phyloP scores from a whole-genome alignment of 2,329 filamentous ascomycete genomes.

The Fusarium sarcochroum region DNA sequence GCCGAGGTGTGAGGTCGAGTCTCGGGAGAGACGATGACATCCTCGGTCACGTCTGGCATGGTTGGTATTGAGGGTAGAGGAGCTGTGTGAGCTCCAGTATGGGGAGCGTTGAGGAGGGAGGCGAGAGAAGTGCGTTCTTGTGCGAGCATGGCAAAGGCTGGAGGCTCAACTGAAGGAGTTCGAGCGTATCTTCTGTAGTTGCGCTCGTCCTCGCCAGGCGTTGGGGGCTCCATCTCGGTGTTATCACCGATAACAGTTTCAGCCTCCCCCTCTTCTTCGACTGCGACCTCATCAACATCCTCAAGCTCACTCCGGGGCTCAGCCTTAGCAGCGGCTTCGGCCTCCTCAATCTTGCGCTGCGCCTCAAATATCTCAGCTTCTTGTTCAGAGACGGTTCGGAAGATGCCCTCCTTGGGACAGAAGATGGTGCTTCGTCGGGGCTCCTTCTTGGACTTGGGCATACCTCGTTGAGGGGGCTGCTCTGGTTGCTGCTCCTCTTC shows the following conservation, averaged over 20 bases:
- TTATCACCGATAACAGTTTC: conserved; percentile 40
- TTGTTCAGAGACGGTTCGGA: conserved; percentile 70
- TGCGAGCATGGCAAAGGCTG: conserved; percentile 67
- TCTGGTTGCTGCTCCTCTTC: conserved; percentile 47
- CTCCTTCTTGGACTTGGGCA: conserved; percentile 55
- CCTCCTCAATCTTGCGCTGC: conserved; percentile 47
- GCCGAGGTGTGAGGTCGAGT: conserved; percentile 63
- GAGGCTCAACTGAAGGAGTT: conserved; percentile 74
- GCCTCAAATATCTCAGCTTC: conserved; percentile 62
- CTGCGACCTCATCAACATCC: conserved; percentile 31
- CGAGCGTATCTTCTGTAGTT: conserved; percentile 64
- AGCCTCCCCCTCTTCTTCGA: conserved; percentile 27
- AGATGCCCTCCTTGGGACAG: conserved; percentile 73
- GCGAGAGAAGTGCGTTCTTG: conserved; percentile 71
- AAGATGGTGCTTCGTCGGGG: conserved; percentile 69
- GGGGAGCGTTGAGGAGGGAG: conserved; percentile 72
- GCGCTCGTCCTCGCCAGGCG: conserved; percentile 52
- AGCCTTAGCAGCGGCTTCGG: conserved; percentile 22
- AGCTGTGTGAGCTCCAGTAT: conserved; percentile 53
- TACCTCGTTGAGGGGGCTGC: conserved; percentile 30
- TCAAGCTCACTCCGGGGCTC: conserved; percentile 7
- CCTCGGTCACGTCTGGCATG: conserved; percentile 44
- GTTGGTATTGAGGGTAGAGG: conserved; percentile 58
- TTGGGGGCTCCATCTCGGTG: conserved; percentile 50
- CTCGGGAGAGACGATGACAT: conserved; percentile 42